phyloP scores from a whole-genome alignment of 73 alveolate genomes.

The Blepharisma stoltei region DNA sequence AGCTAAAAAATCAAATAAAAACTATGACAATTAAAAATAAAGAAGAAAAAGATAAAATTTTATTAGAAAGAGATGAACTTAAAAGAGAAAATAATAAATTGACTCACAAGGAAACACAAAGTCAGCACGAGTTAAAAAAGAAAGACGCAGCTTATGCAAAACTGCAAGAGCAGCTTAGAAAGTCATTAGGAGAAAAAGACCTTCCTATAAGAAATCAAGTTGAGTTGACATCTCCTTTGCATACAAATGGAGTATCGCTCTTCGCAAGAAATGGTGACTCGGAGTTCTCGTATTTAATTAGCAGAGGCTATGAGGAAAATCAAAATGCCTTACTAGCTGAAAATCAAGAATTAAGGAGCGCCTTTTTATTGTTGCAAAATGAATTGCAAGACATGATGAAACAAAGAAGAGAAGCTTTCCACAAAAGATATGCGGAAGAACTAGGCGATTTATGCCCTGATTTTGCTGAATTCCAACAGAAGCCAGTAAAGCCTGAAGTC shows the following conservation, averaged over 20 bases:
- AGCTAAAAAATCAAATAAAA: slow-evolving; percentile 7
- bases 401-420: slow-evolving; percentile 25
- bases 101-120: slow-evolving; percentile 18
- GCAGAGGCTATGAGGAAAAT: slow-evolving; percentile 29
- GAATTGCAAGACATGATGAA: slow-evolving; percentile 7
- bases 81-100: slow-evolving; percentile 18
- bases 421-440: slow-evolving; percentile 18
- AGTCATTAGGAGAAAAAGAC: slow-evolving; percentile 29
- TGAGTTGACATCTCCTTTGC: slow-evolving; percentile 13
- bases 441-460: slow-evolving; percentile 4
- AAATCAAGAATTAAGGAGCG: slow-evolving; percentile 24
- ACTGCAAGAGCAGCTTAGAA: slow-evolving; percentile 30
- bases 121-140: slow-evolving; percentile 20
- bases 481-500: background rate
- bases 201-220: slow-evolving; percentile 25
- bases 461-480: slow-evolving; percentile 10
- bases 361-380: slow-evolving; percentile 16
- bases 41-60: slow-evolving; percentile 31
- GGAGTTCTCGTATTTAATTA: slow-evolving; percentile 13
- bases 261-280: slow-evolving; percentile 22
- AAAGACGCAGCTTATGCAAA: slow-evolving; percentile 24
- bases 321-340: slow-evolving; percentile 25
- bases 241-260: slow-evolving; percentile 8
- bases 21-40: background rate
- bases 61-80: slow-evolving; percentile 25